Base-by-base conservation (phyloP, 2,329 filamentous ascomycete species). In the Plectosphaerella cucumerina region DNA sequence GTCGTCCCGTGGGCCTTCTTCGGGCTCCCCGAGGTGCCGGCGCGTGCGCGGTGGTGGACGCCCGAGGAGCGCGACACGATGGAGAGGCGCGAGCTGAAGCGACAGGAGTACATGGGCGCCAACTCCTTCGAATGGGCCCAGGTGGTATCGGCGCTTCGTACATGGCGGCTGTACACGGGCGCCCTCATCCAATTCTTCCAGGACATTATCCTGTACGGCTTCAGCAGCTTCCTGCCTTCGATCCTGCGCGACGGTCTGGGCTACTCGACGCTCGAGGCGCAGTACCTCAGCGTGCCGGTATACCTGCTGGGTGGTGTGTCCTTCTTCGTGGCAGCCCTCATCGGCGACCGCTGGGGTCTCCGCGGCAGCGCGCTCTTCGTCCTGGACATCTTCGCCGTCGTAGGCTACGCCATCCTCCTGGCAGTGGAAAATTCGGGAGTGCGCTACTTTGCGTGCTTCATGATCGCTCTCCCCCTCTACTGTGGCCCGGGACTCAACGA, bases 181-280 rank as follows among this genome's bases (percentile, higher is more conserved):
- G 72, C 70, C 5, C 51, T 63, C 20, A 75, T 75, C n/a, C 75
- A 78, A 45, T 78, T 80, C 58, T 78, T 74, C 49, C 71, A 76
- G 52, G 74, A 78, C 52, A 74, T 76, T 21, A 63, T 77, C 37
- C 65, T 78, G 0, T 81, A 80, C 56, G 79, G 77, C 12, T 81
- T 82, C 60, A 75, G 71, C 55, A 81, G 76, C 14, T 82, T 82
- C 59, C 63, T 82, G 5, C 81, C 80, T 2, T 74, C 73, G 1
- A 82, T 84, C 53, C 66, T 83, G 43, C 66, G 70, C 43, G 41
- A 44, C 17, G 69, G 67, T 18, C 74, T 81, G 60, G 76, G 77
- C 4, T 81, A 78, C 58, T 62, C 67, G 34, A 69, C 68, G 11
- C 63, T 80, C 15, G 65, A 75, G 56, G 72, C 73, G 11, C 76